Percentiles rank a stretch among this genome's conserved stretches.
Evolutionary conservation across 2,329 filamentous ascomycete genomes (phyloP).

Genomic region (Colletotrichum sp.): DNA sequence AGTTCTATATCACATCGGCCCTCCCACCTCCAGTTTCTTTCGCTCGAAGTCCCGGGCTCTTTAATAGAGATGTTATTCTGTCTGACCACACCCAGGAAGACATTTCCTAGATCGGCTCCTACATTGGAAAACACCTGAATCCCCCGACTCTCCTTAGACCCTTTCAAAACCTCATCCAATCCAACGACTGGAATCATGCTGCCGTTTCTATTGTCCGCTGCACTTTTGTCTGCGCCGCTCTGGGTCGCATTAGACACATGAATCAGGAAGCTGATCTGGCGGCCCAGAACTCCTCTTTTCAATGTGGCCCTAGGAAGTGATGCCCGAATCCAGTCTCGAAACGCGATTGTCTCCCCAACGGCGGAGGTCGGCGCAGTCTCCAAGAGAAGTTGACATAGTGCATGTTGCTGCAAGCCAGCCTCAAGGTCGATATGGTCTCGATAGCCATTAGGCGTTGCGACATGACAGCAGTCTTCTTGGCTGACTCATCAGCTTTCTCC

Average conservation of each 20-base stretch:
- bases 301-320: constrained; percentile 59
- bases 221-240: neutral
- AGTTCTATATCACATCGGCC: neutral
- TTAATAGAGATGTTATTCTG: constrained; percentile 55
- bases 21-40: neutral
- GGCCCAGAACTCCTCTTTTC: constrained; percentile 65
- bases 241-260: neutral
- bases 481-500: constrained; percentile 81
- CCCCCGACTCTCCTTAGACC: neutral
- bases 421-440: constrained; percentile 62
- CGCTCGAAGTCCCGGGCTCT: neutral
- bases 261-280: constrained; percentile 59
- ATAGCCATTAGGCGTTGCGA: constrained; percentile 57
- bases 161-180: neutral
- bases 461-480: constrained; percentile 44
- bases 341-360: constrained; percentile 58
- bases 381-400: constrained; percentile 70
- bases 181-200: neutral
- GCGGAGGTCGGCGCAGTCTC: constrained; percentile 61
- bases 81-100: constrained; percentile 71
- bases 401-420: constrained; percentile 63
- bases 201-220: constrained; percentile 57
- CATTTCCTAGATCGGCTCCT: constrained; percentile 71
- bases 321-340: constrained; percentile 59
- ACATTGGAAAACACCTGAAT: constrained; percentile 55